Evolutionary conservation across 306 rosid species (phyloP), one percentile per base, ranked within the genome.

Genomic region (Ammopiptanthus mongolicus): DNA sequence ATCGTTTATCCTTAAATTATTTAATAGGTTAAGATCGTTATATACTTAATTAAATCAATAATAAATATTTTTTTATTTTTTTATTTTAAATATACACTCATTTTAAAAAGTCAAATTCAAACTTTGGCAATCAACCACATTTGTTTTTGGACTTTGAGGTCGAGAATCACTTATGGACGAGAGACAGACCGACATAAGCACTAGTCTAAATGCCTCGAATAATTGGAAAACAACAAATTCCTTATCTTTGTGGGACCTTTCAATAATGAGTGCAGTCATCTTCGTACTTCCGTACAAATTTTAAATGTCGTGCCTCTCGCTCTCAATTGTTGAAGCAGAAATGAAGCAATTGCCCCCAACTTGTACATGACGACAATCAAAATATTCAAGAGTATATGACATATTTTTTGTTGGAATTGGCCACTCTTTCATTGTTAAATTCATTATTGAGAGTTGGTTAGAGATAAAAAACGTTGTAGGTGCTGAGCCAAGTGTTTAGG

Each of bases 151-250:
- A 55, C 8, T 28, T 10, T 60, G 52, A 29, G 73, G 67, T 60
- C 50, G 57, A 62, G 41, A 52, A 67, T 69, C 19, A 68, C 4
- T 42, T 5, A 4, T 0, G 33, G 29, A 41, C 1, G 13, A 18
- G 47, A 22, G 44, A 80, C 48, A 80, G 23, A 5, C 34, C 62
- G 48, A 80, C 72, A 74, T 2, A 52, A 9, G 37, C 74, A 69
- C 48, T 41, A n/a, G 15, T 60, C 37, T 13, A 66, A 66, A 76
- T 77, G 69, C 51, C 56, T 70, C 41, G 34, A 81, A 81, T 81
- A 53, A 81, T 81, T 76, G 74, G 12, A 69, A 75, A 81, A 81
- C 74, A 33, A 81, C 81, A 81, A 81, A 42, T 29, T 1, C 46
- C 69, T 34, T 17, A 42, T 62, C 69, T 76, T 31, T 29, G 74